Conservation (phyloP, 2,329 filamentous ascomycete genomes). For the Berkeleyomyces basicola region DNA sequence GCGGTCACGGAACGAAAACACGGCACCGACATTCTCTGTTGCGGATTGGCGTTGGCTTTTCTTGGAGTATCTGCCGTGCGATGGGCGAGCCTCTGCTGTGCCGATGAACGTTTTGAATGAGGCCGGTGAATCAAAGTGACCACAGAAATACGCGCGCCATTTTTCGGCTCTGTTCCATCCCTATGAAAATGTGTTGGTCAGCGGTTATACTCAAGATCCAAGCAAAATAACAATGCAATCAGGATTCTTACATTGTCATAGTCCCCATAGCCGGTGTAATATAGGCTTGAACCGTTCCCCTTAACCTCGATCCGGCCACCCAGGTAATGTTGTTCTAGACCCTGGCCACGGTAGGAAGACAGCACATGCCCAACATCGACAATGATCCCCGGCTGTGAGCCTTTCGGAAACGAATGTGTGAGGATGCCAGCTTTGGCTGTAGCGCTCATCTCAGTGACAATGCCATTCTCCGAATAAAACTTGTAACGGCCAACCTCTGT, state of each 20-base stretch:
- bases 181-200: slow-evolving; percentile 18
- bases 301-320: slow-evolving; percentile 39
- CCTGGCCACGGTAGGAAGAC: slow-evolving; percentile 42
- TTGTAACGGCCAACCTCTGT: slow-evolving; percentile 46
- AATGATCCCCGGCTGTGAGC: slow-evolving; percentile 30
- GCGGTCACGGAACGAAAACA: slow-evolving; percentile 36
- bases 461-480: slow-evolving; percentile 36
- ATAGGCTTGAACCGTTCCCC: slow-evolving; percentile 20
- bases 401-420: slow-evolving; percentile 39
- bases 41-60: slow-evolving; percentile 19
- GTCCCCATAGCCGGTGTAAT: slow-evolving; percentile 41
- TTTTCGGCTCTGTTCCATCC: slow-evolving; percentile 47
- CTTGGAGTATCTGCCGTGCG: slow-evolving; percentile 21
- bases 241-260: slow-evolving; percentile 39
- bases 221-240: background rate
- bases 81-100: slow-evolving; percentile 21
- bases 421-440: slow-evolving; percentile 41
- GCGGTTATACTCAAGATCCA: background rate
- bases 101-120: slow-evolving; percentile 28
- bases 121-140: slow-evolving; percentile 35
- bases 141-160: slow-evolving; percentile 49
- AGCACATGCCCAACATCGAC: slow-evolving; percentile 52
- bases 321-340: slow-evolving; percentile 44
- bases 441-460: slow-evolving; percentile 40
- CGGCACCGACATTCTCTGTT: slow-evolving; percentile 24